Conservation (phyloP, 2,329 filamentous ascomycete genomes). For the Pyrenophora tritici-repentis region DNA sequence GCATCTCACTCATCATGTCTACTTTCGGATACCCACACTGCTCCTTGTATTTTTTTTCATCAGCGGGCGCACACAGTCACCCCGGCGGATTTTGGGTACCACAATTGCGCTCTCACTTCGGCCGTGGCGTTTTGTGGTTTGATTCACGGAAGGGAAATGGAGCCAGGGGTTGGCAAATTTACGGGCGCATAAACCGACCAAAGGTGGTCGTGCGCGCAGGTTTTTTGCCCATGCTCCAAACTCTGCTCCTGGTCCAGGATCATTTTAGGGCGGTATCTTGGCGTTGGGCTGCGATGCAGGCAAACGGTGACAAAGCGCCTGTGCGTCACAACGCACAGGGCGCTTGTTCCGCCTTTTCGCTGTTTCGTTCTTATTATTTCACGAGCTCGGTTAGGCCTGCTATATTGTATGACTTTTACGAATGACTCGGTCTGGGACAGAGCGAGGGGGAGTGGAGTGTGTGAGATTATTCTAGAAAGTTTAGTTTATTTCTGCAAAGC, state of each 20-base stretch:
- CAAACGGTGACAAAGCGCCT: slow-evolving; percentile 4
- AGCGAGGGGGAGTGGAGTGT: neutral
- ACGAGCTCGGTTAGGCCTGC: slow-evolving; percentile 2
- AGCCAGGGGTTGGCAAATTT: neutral
- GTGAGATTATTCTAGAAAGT: slow-evolving; percentile 9
- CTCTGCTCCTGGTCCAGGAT: slow-evolving; percentile 4
- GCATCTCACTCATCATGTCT: slow-evolving; percentile 13
- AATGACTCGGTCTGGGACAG: slow-evolving; percentile 1
- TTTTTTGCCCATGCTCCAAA: too few relatives aligned
- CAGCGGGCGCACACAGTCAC: slow-evolving; percentile 6
- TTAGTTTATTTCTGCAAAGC: slow-evolving; percentile 6
- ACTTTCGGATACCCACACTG: slow-evolving; percentile 32
- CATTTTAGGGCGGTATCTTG: slow-evolving; percentile 4
- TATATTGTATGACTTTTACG: slow-evolving; percentile 1
- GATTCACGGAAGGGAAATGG: slow-evolving; percentile 21
- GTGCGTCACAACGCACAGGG: slow-evolving; percentile 6
- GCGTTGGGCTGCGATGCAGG: slow-evolving; percentile 15
- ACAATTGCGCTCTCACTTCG: slow-evolving; percentile 18
- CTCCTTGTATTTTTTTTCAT: slow-evolving; percentile 13
- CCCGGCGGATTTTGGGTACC: slow-evolving; percentile 3
- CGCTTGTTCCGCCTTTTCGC: neutral
- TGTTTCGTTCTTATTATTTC: slow-evolving; percentile 1
- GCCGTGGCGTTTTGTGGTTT: slow-evolving; percentile 19
- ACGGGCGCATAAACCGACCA: too few relatives aligned
- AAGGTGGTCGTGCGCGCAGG: too few relatives aligned